Conservation (phyloP, 768 basidiomycete species). For the Porphyrellus cyaneotinctus region DNA sequence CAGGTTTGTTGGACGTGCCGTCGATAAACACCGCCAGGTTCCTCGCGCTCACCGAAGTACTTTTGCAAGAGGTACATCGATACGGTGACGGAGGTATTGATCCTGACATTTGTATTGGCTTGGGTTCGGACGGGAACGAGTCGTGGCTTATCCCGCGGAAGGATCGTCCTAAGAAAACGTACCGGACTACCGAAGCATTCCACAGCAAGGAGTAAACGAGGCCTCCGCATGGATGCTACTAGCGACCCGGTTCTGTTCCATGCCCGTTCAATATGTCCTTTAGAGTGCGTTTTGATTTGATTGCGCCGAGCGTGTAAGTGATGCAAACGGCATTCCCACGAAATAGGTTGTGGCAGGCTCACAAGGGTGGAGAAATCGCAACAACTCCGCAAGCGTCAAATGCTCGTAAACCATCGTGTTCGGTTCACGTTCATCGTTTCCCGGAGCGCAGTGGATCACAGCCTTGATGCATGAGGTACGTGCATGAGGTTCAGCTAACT, state of each 20-base stretch:
- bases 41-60: background rate
- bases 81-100: background rate
- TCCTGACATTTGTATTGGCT: background rate
- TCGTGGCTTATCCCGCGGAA: background rate
- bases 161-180: background rate
- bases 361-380: too few relatives aligned
- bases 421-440: too few relatives aligned
- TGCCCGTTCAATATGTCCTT: background rate
- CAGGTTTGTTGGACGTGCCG: background rate
- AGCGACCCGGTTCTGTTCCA: background rate
- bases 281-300: background rate
- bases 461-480: too few relatives aligned
- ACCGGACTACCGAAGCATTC: background rate
- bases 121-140: background rate
- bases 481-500: too few relatives aligned
- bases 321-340: too few relatives aligned
- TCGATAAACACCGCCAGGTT: background rate
- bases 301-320: too few relatives aligned
- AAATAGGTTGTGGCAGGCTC: too few relatives aligned
- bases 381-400: too few relatives aligned
- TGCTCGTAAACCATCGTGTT: too few relatives aligned
- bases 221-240: background rate
- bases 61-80: background rate
- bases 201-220: background rate
- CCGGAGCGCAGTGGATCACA: too few relatives aligned